Conservation (phyloP, 805 yeast species). For the Jamesozyma rosinii region DNA sequence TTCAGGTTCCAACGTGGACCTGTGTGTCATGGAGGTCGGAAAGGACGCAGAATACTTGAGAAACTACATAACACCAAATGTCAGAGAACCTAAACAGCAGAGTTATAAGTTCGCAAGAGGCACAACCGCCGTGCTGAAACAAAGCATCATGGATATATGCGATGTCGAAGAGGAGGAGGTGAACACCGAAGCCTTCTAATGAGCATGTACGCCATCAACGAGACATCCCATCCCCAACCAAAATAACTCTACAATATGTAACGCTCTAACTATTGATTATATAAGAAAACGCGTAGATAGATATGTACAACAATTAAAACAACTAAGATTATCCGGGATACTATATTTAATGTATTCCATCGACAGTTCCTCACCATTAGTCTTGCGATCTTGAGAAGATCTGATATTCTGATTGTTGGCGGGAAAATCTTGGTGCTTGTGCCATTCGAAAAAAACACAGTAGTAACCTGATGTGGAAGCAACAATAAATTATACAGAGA, state of each 20-base stretch:
- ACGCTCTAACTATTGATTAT: not conserved
- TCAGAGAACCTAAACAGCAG: conserved; percentile 69
- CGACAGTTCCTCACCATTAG: too few species aligned
- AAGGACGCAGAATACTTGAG: conserved; percentile 78
- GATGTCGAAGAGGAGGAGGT: conserved; percentile 59
- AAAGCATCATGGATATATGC: conserved; percentile 54
- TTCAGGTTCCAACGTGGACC: conserved; percentile 95
- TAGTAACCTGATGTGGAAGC: too few species aligned
- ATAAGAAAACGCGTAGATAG: not conserved
- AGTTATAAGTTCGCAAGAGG: conserved; percentile 85
- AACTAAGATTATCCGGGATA: not conserved
- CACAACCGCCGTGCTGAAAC: conserved; percentile 78
- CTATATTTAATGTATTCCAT: too few species aligned
- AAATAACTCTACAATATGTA: not conserved
- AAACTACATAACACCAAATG: conserved; percentile 86
- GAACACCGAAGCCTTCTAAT: conserved; percentile 26
- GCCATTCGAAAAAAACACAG: too few species aligned
- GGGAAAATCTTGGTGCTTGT: too few species aligned
- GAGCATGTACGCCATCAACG: not conserved
- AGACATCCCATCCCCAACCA: too few species aligned
- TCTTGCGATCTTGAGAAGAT: too few species aligned
- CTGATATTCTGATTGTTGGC: too few species aligned
- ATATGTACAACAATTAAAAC: not conserved
- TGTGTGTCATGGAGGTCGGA: conserved; percentile 93
- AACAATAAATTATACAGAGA: too few species aligned